Evolutionary conservation across 768 basidiomycete genomes (phyloP), one percentile per base, ranked within the genome.

Genomic region (Flagelloscypha sp.): DNA sequence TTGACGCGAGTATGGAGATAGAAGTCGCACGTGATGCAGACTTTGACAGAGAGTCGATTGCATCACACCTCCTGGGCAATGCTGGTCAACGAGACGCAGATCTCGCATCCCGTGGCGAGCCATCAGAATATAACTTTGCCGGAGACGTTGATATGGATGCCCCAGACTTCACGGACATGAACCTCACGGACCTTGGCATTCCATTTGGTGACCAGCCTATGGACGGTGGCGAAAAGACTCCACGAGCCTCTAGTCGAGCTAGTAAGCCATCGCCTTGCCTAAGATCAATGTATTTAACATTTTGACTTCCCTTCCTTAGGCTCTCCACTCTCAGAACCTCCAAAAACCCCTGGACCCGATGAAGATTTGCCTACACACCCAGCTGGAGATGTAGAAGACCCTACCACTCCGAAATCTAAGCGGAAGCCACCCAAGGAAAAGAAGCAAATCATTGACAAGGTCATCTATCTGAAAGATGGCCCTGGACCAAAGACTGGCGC

Each of bases 361-460:
- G 53, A 70, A 6, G 58, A 65, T 24, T 45, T 70, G 37, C 65
- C 70, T 6, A 67, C 74, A 4, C 65, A 65, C 4, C 70, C 70
- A 11, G 68, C 66, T 7, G 67, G 62, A 19, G 66, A 64, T n/a
- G 65, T 62, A 25, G 57, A 63, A 24, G 61, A 61, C 32, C 48
- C 57, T 9, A 55, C 50, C n/a, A 62, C 49, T 41, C 33, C 49
- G 23, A 67, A 65, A 40, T 52, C 48, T 49, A 64, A 72, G 62
- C 63, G 72, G 47, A 72, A 79, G 56, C 45, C n/a, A n/a, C 53
- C 56, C 23, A 77, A 74, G 45, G 79, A 83, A 50, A 87, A 81
- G 68, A 93, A 84, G 57, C 82, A 86, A 45, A 86, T 92, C 29
- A 84, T 94, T 37, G 93, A 97, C 55, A 71, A 75, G n/a, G 74